Base-by-base conservation (phyloP, 2,329 filamentous ascomycete species). In the Clathrospora elynae region DNA sequence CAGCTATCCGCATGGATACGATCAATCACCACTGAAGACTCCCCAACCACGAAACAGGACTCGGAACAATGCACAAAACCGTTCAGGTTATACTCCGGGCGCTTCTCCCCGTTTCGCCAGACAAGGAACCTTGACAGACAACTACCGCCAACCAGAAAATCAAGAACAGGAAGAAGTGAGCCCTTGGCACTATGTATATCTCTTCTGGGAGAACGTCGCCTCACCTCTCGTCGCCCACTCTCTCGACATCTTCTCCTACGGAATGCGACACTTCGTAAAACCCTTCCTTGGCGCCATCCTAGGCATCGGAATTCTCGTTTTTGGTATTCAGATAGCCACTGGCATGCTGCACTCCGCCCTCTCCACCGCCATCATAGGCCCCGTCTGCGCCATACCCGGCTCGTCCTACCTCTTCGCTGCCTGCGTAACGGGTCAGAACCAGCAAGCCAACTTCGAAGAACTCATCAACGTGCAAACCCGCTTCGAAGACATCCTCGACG, bases 401-500 rank as follows among this genome's bases (percentile, higher is more conserved):
- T 77, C 73, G 2, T 80, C 81, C 2, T 71, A 80, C 20, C 63
- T 90, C 4, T 71, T 90, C 1, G 79, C 86, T 0, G 86, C 88
- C 56, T 91, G 87, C 52, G 51, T 28, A 17, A 32, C 33, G 53
- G 51, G 54, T 47, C 24, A 18, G 37, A 46, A 33, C 6, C 11
- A 38, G 36, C 23, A 43, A 11, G 54, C 59, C 16, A 84, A 90
- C 58, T 92, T 92, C 54, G 84, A 89, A 51, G 80, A 85, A 33
- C 77, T 95, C 14, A 86, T 93, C 75, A 77, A 77, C 12, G 81
- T 87, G 1, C 88, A 95, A 67, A 75, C 80, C n/a, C 79, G 84
- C 18, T 90, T 95, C 42, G 87, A 90, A 67, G 81, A 86, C 43
- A 83, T 93, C 1, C 71, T 93, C 3, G 81, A 88, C 53, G 81